Percentiles rank a stretch among this genome's conserved stretches.
These are phyloP conservation scores for Sclerotinia borealis DNA, from an alignment of 2,329 filamentous ascomycete genomes.

Conservation along the genomic window DNA sequence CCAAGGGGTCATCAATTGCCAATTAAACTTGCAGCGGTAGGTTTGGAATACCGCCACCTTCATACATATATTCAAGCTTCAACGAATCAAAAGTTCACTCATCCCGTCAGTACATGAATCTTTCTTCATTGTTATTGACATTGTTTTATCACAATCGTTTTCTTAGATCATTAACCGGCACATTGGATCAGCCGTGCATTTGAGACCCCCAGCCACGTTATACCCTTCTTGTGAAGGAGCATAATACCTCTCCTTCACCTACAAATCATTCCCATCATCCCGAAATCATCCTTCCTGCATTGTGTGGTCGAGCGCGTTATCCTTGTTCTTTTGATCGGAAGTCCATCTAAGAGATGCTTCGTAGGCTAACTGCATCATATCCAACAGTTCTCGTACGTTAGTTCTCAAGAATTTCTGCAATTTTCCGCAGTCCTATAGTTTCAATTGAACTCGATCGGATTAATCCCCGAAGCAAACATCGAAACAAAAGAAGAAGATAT, in stretches of 20 bases:
- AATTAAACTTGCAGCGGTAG: background rate
- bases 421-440: constrained; percentile 11
- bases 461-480: constrained; percentile 6
- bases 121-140: background rate
- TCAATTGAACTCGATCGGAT: constrained; percentile 10
- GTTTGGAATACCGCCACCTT: background rate
- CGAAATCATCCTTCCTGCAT: constrained; percentile 11
- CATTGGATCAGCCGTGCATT: constrained; percentile 17
- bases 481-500: constrained; percentile 9
- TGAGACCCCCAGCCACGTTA: constrained; percentile 13
- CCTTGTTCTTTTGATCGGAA: constrained; percentile 11
- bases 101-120: constrained; percentile 8
- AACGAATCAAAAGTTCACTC: background rate
- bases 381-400: constrained; percentile 14
- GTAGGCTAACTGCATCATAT: constrained; percentile 13
- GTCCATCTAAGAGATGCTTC: constrained; percentile 4
- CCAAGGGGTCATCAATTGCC: background rate
- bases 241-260: background rate
- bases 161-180: constrained; percentile 14
- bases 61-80: background rate
- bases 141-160: background rate
- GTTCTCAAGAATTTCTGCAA: constrained; percentile 12
- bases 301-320: background rate
- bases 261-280: constrained; percentile 2
- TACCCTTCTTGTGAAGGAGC: constrained; percentile 12